Evolutionary conservation across 352 stramenopile species (phyloP).

Genomic region (Phytophthora litchii): DNA sequence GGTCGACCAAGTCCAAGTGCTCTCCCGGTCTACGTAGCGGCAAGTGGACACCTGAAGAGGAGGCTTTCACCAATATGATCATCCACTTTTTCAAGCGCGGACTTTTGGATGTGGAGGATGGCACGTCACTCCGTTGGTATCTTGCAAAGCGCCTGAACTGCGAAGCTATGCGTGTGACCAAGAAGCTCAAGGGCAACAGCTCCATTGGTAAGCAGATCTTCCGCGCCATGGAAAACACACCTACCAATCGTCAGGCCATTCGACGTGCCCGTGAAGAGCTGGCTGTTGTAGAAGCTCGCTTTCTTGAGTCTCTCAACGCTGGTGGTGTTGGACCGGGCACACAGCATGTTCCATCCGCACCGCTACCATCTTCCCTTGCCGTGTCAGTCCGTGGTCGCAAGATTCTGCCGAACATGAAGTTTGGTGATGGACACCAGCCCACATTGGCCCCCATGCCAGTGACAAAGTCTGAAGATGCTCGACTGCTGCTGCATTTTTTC

Average conservation of each 20-base stretch:
- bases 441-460: slow-evolving; percentile 28
- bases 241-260: slow-evolving; percentile 63
- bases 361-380: slow-evolving; percentile 31
- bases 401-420: slow-evolving; percentile 39
- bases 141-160: slow-evolving; percentile 86
- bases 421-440: slow-evolving; percentile 11
- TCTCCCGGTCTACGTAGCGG: slow-evolving; percentile 77
- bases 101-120: slow-evolving; percentile 78
- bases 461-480: slow-evolving; percentile 69
- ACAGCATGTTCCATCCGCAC: slow-evolving; percentile 15
- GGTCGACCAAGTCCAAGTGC: slow-evolving; percentile 89
- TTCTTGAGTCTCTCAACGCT: slow-evolving; percentile 68
- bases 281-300: slow-evolving; percentile 65
- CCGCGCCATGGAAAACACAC: slow-evolving; percentile 69
- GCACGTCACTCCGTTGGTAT: slow-evolving; percentile 87
- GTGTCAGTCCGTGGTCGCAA: slow-evolving; percentile 41
- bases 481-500: slow-evolving; percentile 82
- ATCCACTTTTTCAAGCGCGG: slow-evolving; percentile 89
- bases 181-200: slow-evolving; percentile 90
- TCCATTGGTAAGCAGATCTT: slow-evolving; percentile 92
- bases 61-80: slow-evolving; percentile 83
- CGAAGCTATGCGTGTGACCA: slow-evolving; percentile 89
- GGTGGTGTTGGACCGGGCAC: slow-evolving; percentile 26
- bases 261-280: slow-evolving; percentile 59
- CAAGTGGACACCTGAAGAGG: slow-evolving; percentile 87